Evolutionary conservation across 1,284 basidiomycete species (phyloP).

Genomic region (Ustilago crameri): DNA sequence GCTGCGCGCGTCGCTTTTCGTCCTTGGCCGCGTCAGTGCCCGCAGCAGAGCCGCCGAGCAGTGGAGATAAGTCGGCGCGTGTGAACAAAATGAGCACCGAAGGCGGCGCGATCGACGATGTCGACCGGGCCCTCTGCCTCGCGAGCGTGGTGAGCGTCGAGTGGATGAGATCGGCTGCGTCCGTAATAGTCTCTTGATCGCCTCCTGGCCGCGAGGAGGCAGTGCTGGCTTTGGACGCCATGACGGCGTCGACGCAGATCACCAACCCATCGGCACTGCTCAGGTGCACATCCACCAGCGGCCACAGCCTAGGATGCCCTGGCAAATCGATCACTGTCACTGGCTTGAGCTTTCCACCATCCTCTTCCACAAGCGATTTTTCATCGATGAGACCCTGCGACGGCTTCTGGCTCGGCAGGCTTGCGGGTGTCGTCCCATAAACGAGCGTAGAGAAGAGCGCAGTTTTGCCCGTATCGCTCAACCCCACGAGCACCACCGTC

Average conservation of each 20-base stretch:
- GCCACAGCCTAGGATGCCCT: slow-evolving; percentile 59
- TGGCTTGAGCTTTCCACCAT: slow-evolving; percentile 11
- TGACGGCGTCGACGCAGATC: slow-evolving; percentile 63
- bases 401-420: slow-evolving; percentile 53
- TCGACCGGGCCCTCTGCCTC: slow-evolving; percentile 17
- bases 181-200: slow-evolving; percentile 35
- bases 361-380: background rate
- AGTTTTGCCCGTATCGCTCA: slow-evolving; percentile 60
- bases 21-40: slow-evolving; percentile 45
- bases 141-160: slow-evolving; percentile 54
- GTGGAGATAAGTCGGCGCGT: slow-evolving; percentile 61
- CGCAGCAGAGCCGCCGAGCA: slow-evolving; percentile 48
- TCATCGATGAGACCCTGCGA: slow-evolving; percentile 30
- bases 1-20: slow-evolving; percentile 55
- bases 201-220: slow-evolving; percentile 10
- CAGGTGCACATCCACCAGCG: slow-evolving; percentile 48
- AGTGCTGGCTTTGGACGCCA: slow-evolving; percentile 51
- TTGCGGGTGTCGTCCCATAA: slow-evolving; percentile 51
- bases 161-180: slow-evolving; percentile 55
- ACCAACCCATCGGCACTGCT: slow-evolving; percentile 57
- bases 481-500: slow-evolving; percentile 56
- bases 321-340: slow-evolving; percentile 59
- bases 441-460: slow-evolving; percentile 59
- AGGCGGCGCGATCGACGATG: slow-evolving; percentile 28
- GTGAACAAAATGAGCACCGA: slow-evolving; percentile 62